A percentile compares a stretch with the other conserved stretches of the same genome.
Conservation (phyloP, 1,139 yeast species). For the Yamadazyma friedrichii region DNA sequence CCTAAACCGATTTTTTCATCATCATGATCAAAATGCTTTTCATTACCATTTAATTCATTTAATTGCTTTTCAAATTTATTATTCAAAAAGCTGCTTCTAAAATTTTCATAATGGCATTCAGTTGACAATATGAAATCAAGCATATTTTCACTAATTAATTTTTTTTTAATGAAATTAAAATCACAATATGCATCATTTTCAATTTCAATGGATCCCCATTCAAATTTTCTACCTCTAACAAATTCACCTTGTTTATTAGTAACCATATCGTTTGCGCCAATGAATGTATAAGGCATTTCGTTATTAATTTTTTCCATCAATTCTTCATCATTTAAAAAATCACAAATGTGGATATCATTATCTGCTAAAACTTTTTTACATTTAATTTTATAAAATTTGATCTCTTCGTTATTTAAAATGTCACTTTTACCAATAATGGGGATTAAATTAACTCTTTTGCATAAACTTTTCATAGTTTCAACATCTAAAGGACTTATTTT, state of each 20-base stretch:
- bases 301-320: constrained; percentile 27
- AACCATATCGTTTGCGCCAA: constrained; percentile 46
- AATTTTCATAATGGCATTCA: constrained; percentile 55
- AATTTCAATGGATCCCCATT: constrained; percentile 75
- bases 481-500: constrained; percentile 62
- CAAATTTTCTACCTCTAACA: constrained; percentile 64
- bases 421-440: constrained; percentile 81
- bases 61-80: constrained; percentile 3
- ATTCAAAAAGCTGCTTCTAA: constrained; percentile 45
- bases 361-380: constrained; percentile 43
- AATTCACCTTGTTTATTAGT: constrained; percentile 30
- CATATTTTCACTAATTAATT: constrained; percentile 54
- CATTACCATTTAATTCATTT: not conserved
- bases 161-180: constrained; percentile 49
- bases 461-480: constrained; percentile 64
- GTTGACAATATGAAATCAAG: constrained; percentile 60
- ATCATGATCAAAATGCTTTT: too few species aligned
- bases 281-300: constrained; percentile 58
- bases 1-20: constrained; percentile 2
- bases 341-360: constrained; percentile 58
- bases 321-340: constrained; percentile 45
- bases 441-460: constrained; percentile 65
- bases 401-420: constrained; percentile 48
- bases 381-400: constrained; percentile 40
- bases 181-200: constrained; percentile 70